A percentile compares a stretch with the other conserved stretches of the same genome.
Conservation (phyloP, 148 eudicot genomes). For the Dianthus caryophyllus region DNA sequence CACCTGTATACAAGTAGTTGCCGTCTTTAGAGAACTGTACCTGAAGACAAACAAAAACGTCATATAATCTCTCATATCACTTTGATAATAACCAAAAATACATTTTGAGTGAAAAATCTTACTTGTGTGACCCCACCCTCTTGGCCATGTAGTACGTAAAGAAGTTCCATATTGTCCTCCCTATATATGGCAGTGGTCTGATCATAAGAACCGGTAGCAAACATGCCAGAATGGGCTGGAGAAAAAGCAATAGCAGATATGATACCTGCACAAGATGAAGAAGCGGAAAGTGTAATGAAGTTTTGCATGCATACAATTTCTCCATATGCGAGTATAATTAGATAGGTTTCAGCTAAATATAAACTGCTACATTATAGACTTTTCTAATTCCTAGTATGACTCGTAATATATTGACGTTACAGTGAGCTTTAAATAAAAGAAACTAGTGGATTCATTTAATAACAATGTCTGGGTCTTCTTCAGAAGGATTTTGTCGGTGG, state of each 20-base stretch:
- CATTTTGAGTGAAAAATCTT: slow-evolving; percentile 28
- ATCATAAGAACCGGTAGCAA: slow-evolving; percentile 92
- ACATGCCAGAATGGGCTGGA: slow-evolving; percentile 71
- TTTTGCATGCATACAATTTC: not conserved
- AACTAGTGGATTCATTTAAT: not conserved
- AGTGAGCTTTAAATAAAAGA: not conserved
- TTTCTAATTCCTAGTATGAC: not conserved
- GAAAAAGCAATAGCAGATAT: slow-evolving; percentile 87
- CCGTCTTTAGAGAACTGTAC: slow-evolving; percentile 97
- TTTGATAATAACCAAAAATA: slow-evolving; percentile 8
- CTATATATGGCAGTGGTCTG: slow-evolving; percentile 76
- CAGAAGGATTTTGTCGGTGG: not conserved
- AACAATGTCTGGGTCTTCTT: not conserved
- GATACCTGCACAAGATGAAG: slow-evolving; percentile 51
- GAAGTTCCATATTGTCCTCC: slow-evolving; percentile 92
- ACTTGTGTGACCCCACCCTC: slow-evolving; percentile 99
- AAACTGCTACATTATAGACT: not conserved
- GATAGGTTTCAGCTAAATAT: not conserved
- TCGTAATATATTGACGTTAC: not conserved
- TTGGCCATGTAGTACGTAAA: slow-evolving; percentile 94
- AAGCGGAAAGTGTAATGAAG: slow-evolving; percentile 1
- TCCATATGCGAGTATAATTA: not conserved
- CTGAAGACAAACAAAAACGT: slow-evolving; percentile 34
- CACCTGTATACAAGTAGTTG: slow-evolving; percentile 91
- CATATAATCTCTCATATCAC: slow-evolving; percentile 1